Evolutionary conservation across 352 stramenopile genomes (phyloP).

Genomic region (Pythium chondricola): DNA sequence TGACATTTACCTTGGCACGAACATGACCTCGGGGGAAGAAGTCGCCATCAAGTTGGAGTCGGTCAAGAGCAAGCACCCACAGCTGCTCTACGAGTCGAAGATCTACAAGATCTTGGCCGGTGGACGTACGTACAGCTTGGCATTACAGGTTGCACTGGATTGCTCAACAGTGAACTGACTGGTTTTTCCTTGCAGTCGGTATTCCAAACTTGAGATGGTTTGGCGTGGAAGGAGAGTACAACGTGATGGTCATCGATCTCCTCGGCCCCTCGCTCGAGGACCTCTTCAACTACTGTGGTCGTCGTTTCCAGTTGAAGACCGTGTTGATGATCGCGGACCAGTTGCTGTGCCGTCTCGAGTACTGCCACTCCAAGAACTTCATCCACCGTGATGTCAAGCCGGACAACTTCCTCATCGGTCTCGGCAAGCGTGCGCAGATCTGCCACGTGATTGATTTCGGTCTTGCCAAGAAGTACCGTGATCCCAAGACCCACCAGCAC

Average conservation of each 20-base stretch:
- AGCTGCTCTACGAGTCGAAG: constrained; percentile 99
- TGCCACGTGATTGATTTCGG: constrained; percentile 88
- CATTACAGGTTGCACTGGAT: too few species aligned
- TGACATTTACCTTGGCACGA: constrained; percentile 99
- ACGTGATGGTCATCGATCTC: constrained; percentile 99
- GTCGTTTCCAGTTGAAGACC: constrained; percentile 92
- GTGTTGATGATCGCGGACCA: constrained; percentile 93
- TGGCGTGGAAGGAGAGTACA: constrained; percentile 99
- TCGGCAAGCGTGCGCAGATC: constrained; percentile 84
- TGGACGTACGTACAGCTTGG: constrained; percentile 71
- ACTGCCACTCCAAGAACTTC: constrained; percentile 87
- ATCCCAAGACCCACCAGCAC: constrained; percentile 86
- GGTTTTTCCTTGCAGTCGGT: constrained; percentile 69
- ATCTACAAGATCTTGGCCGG: constrained; percentile 99
- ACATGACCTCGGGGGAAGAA: constrained; percentile 98
- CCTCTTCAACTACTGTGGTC: constrained; percentile 86
- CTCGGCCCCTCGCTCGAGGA: constrained; percentile 93
- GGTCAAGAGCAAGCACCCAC: constrained; percentile 96
- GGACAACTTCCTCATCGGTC: constrained; percentile 88
- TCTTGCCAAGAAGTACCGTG: constrained; percentile 87
- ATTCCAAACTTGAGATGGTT: constrained; percentile 99
- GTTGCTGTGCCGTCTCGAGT: constrained; percentile 80
- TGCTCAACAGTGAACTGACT: too few species aligned
- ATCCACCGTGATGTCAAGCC: constrained; percentile 89
- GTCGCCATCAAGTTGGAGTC: constrained; percentile 99